A percentile compares a stretch with the other conserved stretches of the same genome.
Evolutionary conservation across 2,329 filamentous ascomycete species (phyloP).

Genomic region (Epichloe uncinata): DNA sequence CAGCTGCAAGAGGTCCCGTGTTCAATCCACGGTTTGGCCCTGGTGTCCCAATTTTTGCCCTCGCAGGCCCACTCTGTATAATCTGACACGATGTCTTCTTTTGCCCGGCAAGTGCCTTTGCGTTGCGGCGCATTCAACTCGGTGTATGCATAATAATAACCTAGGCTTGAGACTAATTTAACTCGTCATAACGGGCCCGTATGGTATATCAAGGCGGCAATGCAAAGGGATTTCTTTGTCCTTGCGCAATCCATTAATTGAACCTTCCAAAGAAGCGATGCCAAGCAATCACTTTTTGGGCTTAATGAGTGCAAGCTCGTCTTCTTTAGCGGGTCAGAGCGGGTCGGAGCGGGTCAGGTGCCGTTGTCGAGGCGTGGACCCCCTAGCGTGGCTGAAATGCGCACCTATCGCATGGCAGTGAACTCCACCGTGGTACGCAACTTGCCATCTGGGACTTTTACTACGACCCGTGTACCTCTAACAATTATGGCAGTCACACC

Average conservation of each 20-base stretch:
- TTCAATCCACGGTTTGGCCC: conserved; percentile 20
- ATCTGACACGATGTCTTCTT: not conserved
- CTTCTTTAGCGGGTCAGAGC: not conserved
- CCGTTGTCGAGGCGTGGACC: not conserved
- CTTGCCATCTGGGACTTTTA: no score
- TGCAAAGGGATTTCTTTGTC: no score
- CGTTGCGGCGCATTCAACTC: not conserved
- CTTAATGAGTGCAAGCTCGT: no score
- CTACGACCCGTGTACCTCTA: no score
- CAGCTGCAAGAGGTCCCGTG: conserved; percentile 20
- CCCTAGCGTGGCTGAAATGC: not conserved
- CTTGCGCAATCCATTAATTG: no score
- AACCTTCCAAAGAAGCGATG: no score
- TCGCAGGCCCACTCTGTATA: not conserved
- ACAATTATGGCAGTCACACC: no score
- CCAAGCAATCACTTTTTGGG: no score
- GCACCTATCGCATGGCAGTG: not conserved
- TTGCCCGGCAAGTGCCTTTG: not conserved
- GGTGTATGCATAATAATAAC: not conserved
- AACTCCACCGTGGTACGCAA: not conserved
- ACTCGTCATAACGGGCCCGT: no score
- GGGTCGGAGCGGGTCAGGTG: not conserved
- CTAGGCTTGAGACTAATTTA: not conserved
- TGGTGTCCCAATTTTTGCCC: conserved; percentile 2
- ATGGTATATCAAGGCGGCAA: no score